Evolutionary conservation across 257 asterid genomes (phyloP).

Genomic region (Capsicum baccatum): DNA sequence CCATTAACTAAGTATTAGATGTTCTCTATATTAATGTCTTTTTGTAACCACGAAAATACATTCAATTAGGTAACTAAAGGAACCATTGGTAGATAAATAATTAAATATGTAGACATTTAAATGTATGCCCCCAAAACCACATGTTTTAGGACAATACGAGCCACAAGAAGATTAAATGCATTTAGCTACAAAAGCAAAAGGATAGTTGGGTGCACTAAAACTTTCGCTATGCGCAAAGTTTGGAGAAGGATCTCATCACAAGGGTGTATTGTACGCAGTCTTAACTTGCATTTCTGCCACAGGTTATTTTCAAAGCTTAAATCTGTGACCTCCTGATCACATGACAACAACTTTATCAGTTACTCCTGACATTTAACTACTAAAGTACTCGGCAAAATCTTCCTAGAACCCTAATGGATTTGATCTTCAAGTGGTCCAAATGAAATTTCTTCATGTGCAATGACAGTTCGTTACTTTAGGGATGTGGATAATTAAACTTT

Average conservation of each 20-base stretch:
- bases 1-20: not conserved
- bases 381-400: not conserved
- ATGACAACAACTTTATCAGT: no score
- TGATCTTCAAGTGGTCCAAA: constrained; percentile 23
- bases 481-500: not conserved
- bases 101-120: not conserved
- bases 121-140: not conserved
- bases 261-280: no score
- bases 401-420: not conserved
- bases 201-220: no score
- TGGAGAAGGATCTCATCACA: no score
- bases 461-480: not conserved
- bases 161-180: not conserved
- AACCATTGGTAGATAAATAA: not conserved
- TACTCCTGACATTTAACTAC: not conserved
- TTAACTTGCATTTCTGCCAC: no score
- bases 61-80: not conserved
- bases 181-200: no score
- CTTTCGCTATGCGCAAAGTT: no score
- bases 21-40: not conserved
- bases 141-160: not conserved
- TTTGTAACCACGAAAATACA: not conserved
- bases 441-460: constrained; percentile 9
- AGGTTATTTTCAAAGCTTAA: no score
- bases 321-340: no score